A percentile compares a stretch with the other conserved stretches of the same genome.
phyloP scores from a whole-genome alignment of 345 rosid genomes.

The Corymbia maculata region DNA sequence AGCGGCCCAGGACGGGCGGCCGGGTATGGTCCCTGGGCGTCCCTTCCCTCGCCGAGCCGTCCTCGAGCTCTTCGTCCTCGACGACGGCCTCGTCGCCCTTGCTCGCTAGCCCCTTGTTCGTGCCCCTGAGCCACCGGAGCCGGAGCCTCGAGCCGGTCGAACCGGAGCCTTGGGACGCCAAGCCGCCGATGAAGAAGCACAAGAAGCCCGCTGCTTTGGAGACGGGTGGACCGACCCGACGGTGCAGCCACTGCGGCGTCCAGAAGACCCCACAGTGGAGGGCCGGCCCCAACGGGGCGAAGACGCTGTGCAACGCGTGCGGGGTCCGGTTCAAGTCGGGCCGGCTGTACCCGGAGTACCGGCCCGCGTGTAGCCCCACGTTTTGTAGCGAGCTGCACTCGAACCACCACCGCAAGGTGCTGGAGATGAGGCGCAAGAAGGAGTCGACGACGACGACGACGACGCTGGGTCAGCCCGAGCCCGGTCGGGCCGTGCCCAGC shows the following conservation, averaged over 20 bases:
- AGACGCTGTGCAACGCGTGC: constrained; percentile 91
- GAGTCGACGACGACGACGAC: not conserved
- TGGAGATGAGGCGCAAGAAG: constrained; percentile 73
- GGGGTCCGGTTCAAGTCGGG: constrained; percentile 94
- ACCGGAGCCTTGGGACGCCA: not conserved
- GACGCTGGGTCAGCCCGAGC: not conserved
- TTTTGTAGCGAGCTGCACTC: constrained; percentile 66
- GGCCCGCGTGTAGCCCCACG: constrained; percentile 94
- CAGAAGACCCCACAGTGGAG: constrained; percentile 97
- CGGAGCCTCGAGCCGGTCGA: constrained; percentile 7
- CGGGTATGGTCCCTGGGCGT: constrained; percentile 54
- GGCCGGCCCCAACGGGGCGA: constrained; percentile 82
- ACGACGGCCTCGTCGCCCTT: constrained; percentile 4
- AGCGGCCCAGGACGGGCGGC: constrained; percentile 49
- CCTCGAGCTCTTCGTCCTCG: constrained; percentile 33
- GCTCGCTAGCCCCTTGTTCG: constrained; percentile 13
- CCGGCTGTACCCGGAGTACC: constrained; percentile 73
- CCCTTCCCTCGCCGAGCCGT: constrained; percentile 32
- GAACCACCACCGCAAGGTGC: constrained; percentile 79
- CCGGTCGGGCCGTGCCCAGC: constrained; percentile 15
- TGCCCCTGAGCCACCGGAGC: not conserved
- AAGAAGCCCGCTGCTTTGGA: constrained; percentile 11
- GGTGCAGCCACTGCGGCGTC: constrained; percentile 86
- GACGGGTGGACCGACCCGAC: not conserved
- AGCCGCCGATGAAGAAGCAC: constrained; percentile 20